Conservation (phyloP, 1,139 yeast genomes). For the Zygoascus hellenicus region DNA sequence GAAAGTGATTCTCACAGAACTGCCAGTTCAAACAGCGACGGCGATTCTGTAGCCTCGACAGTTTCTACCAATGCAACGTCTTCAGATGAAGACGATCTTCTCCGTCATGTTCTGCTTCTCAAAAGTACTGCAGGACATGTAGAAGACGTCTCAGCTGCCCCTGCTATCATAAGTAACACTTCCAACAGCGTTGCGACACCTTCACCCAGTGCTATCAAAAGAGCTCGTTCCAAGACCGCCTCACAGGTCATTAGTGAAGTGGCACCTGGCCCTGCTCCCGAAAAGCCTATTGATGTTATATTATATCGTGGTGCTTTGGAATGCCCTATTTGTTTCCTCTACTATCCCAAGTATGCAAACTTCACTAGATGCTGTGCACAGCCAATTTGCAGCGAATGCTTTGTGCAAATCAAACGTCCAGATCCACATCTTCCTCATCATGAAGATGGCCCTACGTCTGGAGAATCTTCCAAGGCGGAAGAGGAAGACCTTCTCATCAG, state of each 20-base stretch:
- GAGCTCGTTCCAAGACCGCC: slow-evolving; percentile 16
- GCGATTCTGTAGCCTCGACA: slow-evolving; percentile 3
- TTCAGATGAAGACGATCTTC: slow-evolving; percentile 8
- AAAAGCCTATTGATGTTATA: slow-evolving; percentile 33
- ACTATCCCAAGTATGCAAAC: slow-evolving; percentile 74
- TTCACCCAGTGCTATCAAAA: background rate
- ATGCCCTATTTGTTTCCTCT: slow-evolving; percentile 92
- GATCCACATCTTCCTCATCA: slow-evolving; percentile 97
- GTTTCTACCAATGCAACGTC: slow-evolving; percentile 7
- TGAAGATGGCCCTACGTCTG: slow-evolving; percentile 25
- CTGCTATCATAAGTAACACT: background rate
- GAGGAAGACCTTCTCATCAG: slow-evolving; percentile 44
- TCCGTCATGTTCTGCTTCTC: slow-evolving; percentile 5
- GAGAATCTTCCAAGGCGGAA: slow-evolving; percentile 13
- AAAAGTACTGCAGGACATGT: slow-evolving; percentile 9
- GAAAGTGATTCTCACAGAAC: slow-evolving; percentile 5
- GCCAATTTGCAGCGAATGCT: slow-evolving; percentile 93
- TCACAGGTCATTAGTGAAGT: slow-evolving; percentile 10
- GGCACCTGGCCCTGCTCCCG: background rate
- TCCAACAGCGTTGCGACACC: background rate
- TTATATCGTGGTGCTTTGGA: slow-evolving; percentile 66
- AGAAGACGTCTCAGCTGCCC: slow-evolving; percentile 4
- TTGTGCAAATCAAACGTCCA: slow-evolving; percentile 86
- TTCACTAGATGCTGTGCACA: slow-evolving; percentile 87
- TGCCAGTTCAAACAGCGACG: slow-evolving; percentile 6